A percentile compares a stretch with the other conserved stretches of the same genome.
Conservation (phyloP, 192 early-diverging fungal species). For the Mortierella antarctica region DNA sequence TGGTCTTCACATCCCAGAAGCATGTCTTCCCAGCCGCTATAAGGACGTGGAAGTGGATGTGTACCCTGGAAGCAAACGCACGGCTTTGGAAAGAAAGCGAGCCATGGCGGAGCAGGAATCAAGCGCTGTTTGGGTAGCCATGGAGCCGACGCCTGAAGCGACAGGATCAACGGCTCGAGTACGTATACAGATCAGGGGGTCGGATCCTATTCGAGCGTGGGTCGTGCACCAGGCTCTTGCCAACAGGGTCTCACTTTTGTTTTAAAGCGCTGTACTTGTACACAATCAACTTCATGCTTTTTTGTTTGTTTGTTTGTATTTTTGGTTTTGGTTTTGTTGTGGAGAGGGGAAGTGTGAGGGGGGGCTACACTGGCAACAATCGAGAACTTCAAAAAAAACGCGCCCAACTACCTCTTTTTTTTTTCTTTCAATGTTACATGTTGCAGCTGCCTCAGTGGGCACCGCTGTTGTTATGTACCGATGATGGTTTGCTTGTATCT, state of each 20-base stretch:
- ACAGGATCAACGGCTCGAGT: neutral
- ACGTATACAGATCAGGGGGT: constrained; percentile 5
- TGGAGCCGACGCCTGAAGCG: neutral
- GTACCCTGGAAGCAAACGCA: no score
- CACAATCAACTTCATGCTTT: neutral
- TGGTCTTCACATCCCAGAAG: neutral
- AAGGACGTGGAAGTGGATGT: no score
- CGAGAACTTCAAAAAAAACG: neutral
- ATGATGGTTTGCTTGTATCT: no score
- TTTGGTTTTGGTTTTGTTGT: neutral
- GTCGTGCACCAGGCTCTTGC: constrained; percentile 17
- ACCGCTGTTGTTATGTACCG: no score
- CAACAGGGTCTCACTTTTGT: neutral
- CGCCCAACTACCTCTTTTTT: no score
- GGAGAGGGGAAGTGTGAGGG: no score
- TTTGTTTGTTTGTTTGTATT: constrained; percentile 9
- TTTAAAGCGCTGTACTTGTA: no score
- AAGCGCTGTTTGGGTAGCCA: constrained; percentile 10
- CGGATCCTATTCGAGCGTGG: constrained; percentile 3
- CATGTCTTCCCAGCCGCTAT: neutral
- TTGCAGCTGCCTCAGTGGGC: no score
- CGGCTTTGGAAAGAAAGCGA: neutral
- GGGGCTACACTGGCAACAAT: neutral
- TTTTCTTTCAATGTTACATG: no score
- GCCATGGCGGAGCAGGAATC: neutral